Evolutionary conservation across 2,329 filamentous ascomycete species (phyloP), one percentile per base, ranked within the genome.

Genomic region (Fusarium concolor): DNA sequence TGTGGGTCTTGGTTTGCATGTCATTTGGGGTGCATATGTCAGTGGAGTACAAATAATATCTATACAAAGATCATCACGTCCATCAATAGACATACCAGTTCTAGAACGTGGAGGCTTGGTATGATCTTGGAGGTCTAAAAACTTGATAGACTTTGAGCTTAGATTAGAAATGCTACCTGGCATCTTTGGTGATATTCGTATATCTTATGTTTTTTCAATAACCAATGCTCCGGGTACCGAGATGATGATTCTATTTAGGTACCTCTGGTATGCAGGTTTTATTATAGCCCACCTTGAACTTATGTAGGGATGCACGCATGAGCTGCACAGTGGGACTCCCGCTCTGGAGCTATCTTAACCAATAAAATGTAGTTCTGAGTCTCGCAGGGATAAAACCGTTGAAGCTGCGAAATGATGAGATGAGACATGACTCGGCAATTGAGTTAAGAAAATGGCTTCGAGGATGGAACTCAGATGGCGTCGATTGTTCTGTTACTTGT

Each of bases 321-420:
- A 50, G 28, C 56, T 69, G 65, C 63, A 67, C 56, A 55, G 62
- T 61, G 66, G 66, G 52, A 54, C 47, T 67, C 56, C 66, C 62
- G 62, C 49, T 49, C 62, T 70, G 62, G 56, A 52, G 52, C 44
- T 51, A 12, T 44, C 15, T 41, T 10, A 38, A 8, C 56, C 66
- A 70, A 69, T 69, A n/a, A 59, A 39, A 62, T 22, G 22, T 15
- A 14, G 35, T 10, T 20, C 24, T 37, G 33, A 33, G 22, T 17
- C 39, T 43, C 22, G 15, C 26, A 29, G 14, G 18, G 41, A 51
- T 33, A 29, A 47, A 52, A 33, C 51, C 37, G 59, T 51, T 38
- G 17, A 51, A 46, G n/a, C 56, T 50, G 22, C 33, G 37, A 63
- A 44, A 46, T 44, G 20, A 54, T 33, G 33, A 43, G 20, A 54